Percentiles rank a stretch among this genome's conserved stretches.
phyloP scores from a whole-genome alignment of 2,329 filamentous ascomycete species.

The Colletotrichum nymphaeae region DNA sequence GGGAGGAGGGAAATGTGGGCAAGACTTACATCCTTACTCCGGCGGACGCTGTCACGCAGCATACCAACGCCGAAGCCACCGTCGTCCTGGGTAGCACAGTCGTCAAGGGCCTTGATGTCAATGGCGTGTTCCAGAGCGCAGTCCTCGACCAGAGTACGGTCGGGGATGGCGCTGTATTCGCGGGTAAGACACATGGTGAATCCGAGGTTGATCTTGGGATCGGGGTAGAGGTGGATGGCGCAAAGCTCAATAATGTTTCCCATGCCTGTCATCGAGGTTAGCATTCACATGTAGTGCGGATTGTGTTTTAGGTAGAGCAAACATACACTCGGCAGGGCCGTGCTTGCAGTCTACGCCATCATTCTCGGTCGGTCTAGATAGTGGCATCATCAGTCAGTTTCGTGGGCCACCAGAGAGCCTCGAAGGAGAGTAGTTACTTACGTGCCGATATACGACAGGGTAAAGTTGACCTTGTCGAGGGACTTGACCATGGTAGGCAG shows the following conservation, averaged over 20 bases:
- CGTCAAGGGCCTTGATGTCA: slow-evolving; percentile 83
- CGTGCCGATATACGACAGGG: slow-evolving; percentile 88
- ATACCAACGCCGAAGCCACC: slow-evolving; percentile 77
- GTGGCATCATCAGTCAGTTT: not conserved
- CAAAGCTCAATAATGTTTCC: slow-evolving; percentile 97
- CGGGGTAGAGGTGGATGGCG: slow-evolving; percentile 83
- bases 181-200: slow-evolving; percentile 91
- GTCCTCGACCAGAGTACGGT: slow-evolving; percentile 81
- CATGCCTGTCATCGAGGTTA: slow-evolving; percentile 60
- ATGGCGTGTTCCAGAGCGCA: slow-evolving; percentile 94
- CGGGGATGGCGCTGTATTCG: slow-evolving; percentile 82
- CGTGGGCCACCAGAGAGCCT: not conserved
- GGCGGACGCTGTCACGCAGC: slow-evolving; percentile 75
- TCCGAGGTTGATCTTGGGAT: slow-evolving; percentile 88
- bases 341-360: slow-evolving; percentile 91
- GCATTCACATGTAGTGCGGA: not conserved
- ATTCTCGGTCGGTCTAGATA: slow-evolving; percentile 72
- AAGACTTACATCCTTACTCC: slow-evolving; percentile 65
- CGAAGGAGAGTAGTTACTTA: slow-evolving; percentile 50
- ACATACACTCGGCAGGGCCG: slow-evolving; percentile 81
- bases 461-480: slow-evolving; percentile 89
- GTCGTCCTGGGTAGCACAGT: slow-evolving; percentile 82
- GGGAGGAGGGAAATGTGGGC: slow-evolving; percentile 6
- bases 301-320: not conserved
- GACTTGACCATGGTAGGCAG: slow-evolving; percentile 88